A percentile compares a stretch with the other conserved stretches of the same genome.
These are phyloP conservation scores for Acacia concinna DNA, from an alignment of 331 rosid species.

Conservation along the genomic window DNA sequence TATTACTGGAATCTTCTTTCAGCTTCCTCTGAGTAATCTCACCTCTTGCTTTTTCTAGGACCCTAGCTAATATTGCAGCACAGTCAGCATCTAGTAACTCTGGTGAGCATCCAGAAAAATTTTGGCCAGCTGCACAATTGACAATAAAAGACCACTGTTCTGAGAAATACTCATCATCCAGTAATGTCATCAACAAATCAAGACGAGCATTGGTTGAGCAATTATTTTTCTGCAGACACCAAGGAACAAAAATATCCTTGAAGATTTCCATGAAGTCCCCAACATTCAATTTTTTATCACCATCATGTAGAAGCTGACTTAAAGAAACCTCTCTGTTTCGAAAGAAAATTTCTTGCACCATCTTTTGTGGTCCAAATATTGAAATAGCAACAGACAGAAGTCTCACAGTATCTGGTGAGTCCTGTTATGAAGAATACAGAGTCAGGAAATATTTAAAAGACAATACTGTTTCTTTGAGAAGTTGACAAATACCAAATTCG, in stretches of 20 bases:
- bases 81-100: slow-evolving; percentile 49
- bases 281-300: slow-evolving; percentile 40
- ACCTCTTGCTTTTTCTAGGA: slow-evolving; percentile 70
- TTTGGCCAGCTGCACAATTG: slow-evolving; percentile 52
- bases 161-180: slow-evolving; percentile 79
- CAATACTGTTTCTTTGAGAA: background rate
- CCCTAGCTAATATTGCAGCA: slow-evolving; percentile 65
- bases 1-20: slow-evolving; percentile 39
- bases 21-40: slow-evolving; percentile 44
- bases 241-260: slow-evolving; percentile 71
- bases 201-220: slow-evolving; percentile 60
- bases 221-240: slow-evolving; percentile 71
- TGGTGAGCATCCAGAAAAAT: slow-evolving; percentile 42
- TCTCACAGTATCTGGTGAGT: slow-evolving; percentile 64
- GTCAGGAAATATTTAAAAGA: slow-evolving; percentile 21
- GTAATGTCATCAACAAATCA: slow-evolving; percentile 73
- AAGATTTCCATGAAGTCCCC: slow-evolving; percentile 69
- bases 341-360: slow-evolving; percentile 58
- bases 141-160: slow-evolving; percentile 76
- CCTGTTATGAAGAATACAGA: slow-evolving; percentile 51
- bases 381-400: slow-evolving; percentile 67
- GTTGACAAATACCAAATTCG: slow-evolving; percentile 6
- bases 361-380: slow-evolving; percentile 77
- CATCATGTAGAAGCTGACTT: slow-evolving; percentile 39
- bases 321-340: slow-evolving; percentile 38